Evolutionary conservation across 176 grass and related monocot species (phyloP), one percentile per base, ranked within the genome.

Genomic region (Microstegium vimineum): DNA sequence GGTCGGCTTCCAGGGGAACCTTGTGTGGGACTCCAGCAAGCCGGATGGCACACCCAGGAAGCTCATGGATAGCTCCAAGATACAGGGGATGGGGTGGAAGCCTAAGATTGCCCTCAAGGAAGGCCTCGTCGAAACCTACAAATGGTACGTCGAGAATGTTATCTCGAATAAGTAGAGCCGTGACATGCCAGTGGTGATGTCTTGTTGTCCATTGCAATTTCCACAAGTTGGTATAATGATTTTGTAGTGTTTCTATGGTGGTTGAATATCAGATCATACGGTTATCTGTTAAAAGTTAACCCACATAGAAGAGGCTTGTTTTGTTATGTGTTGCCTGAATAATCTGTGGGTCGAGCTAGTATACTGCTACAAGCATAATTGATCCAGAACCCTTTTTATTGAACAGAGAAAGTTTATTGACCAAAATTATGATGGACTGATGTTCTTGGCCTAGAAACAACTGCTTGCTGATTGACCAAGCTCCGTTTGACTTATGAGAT

Each of bases 51-150:
- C 90, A 2, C 93, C 93, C 0, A 90, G 90, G 80, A 95, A 95
- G 90, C 93, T 95, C 79, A 92, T 95, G 90, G 93, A 95, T 78
- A 90, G 71, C 72, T 95, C 93, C 43, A 95, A 87, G 88, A 87
- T 95, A 49, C 87, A 87, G 27, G 75, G 59, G 16, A 90, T 92
- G 80, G 93, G 93, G 1, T 95, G 93, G 93, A 83, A 74, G 67
- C 88, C 93, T 9, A 92, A 92, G 82, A 37, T 92, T 10, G 16
- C 75, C 0, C 93, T 95, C 72, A 85, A 85, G 61, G 90, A 92
- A 11, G 93, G 93, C 23, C 90, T 95, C 0, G 43, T 86, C 0
- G 85, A 90, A 74, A 95, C 90, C 1, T 92, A 95, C 86, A 92
- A 90, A 73, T 95, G 93, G 93, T 95, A 95, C 5, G 88, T 93